Conservation (phyloP, 257 asterid species). For the Oldenlandia corymbosa region DNA sequence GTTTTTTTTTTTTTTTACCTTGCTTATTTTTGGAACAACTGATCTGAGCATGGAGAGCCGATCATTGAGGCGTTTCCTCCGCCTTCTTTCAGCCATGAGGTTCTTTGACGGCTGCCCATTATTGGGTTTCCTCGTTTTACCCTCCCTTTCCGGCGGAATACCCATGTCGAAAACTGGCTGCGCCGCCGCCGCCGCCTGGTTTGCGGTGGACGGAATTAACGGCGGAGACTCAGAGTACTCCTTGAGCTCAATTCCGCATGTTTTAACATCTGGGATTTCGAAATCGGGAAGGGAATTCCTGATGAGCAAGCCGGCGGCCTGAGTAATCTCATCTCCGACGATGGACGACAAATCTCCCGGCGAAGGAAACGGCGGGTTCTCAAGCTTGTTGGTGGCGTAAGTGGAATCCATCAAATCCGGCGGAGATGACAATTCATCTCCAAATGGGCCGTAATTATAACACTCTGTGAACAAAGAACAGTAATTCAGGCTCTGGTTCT, state of each 20-base stretch:
- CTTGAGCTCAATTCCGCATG: conserved; percentile 27
- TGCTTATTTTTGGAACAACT: conserved; percentile 88
- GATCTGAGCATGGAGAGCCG: conserved; percentile 86
- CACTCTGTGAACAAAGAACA: conserved; percentile 14
- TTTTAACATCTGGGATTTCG: conserved; percentile 22
- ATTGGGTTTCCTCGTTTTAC: conserved; percentile 33
- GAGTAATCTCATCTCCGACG: conserved; percentile 29
- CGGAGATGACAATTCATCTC: conserved; percentile 39
- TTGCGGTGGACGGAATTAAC: conserved; percentile 21
- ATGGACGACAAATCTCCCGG: conserved; percentile 25
- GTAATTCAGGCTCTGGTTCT: conserved; percentile 10
- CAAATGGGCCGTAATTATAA: conserved; percentile 28
- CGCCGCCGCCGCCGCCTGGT: not conserved
- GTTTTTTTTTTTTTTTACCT: conserved; percentile 28
- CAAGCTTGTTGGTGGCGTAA: conserved; percentile 20
- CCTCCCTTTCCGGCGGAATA: conserved; percentile 23
- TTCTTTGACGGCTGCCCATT: conserved; percentile 74
- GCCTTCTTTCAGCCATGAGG: conserved; percentile 79
- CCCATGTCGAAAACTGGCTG: conserved; percentile 34
- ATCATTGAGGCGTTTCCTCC: conserved; percentile 75
- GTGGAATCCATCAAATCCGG: conserved; percentile 32
- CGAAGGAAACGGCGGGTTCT: conserved; percentile 19
- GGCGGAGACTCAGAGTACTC: conserved; percentile 9
- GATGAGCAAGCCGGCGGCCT: not conserved
- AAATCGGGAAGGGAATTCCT: conserved; percentile 16